Conservation (phyloP, 495 filamentous ascomycete species). For the Neurospora africana region DNA sequence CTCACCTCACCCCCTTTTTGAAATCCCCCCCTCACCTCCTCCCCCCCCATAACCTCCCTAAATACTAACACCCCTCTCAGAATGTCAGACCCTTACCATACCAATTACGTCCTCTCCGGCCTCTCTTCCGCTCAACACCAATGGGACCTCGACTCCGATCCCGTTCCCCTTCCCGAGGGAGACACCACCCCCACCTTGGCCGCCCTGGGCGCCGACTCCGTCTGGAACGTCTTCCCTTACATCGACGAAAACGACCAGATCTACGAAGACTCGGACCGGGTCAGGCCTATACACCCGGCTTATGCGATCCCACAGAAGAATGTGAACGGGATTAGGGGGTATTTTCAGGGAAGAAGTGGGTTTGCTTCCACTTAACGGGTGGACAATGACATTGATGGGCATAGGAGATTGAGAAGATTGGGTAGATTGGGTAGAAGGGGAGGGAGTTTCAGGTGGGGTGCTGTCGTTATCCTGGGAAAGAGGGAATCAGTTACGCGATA, state of each 20-base stretch:
- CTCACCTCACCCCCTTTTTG: neutral
- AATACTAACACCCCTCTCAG: slow-evolving; percentile 27
- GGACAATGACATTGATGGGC: no score
- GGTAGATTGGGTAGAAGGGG: neutral
- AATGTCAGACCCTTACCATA: slow-evolving; percentile 78
- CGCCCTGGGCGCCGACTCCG: slow-evolving; percentile 17
- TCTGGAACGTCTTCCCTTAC: slow-evolving; percentile 49
- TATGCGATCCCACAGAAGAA: slow-evolving; percentile 70
- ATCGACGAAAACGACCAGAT: slow-evolving; percentile 37
- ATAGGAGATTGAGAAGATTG: neutral
- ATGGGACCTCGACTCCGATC: slow-evolving; percentile 42
- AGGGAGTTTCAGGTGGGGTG: neutral
- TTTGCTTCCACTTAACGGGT: slow-evolving; percentile 20
- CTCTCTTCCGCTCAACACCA: slow-evolving; percentile 71
- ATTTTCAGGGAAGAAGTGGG: slow-evolving; percentile 48
- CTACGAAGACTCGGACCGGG: slow-evolving; percentile 40
- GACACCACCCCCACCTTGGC: slow-evolving; percentile 1
- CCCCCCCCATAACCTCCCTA: neutral
- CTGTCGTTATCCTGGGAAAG: neutral
- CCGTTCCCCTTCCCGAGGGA: slow-evolving; percentile 19
- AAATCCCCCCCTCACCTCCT: slow-evolving; percentile 6
- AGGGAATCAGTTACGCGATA: neutral
- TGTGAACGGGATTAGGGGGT: slow-evolving; percentile 51
- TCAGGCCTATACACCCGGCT: slow-evolving; percentile 63
- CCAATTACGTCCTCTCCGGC: slow-evolving; percentile 80